phyloP scores from a whole-genome alignment of 179 eudicot genomes.

The Pouteria campechiana region DNA sequence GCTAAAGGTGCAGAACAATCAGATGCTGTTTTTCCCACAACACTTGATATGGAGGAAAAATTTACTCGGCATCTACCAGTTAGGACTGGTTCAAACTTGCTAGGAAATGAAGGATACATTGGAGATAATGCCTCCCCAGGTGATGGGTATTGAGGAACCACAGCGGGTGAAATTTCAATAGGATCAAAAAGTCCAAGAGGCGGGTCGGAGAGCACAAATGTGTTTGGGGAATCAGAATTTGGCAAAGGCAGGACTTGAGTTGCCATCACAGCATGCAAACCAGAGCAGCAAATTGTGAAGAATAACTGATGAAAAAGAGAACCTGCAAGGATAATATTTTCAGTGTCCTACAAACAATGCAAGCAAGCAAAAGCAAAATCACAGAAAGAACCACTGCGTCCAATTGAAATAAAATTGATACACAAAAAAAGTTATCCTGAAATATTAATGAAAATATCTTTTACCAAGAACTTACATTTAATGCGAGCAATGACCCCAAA shows the following conservation, averaged over 20 bases:
- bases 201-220: constrained; percentile 44
- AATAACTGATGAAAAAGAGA: constrained; percentile 33
- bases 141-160: constrained; percentile 55
- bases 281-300: constrained; percentile 38
- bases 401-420: background rate
- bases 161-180: constrained; percentile 77
- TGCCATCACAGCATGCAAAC: constrained; percentile 27
- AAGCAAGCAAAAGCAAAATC: background rate
- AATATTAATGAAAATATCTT: background rate
- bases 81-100: constrained; percentile 59
- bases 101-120: constrained; percentile 70
- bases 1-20: constrained; percentile 77
- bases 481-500: constrained; percentile 30
- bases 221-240: constrained; percentile 18
- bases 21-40: constrained; percentile 77
- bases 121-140: constrained; percentile 58
- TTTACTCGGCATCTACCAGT: constrained; percentile 90
- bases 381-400: background rate
- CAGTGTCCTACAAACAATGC: background rate
- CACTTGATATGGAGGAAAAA: constrained; percentile 63
- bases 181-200: constrained; percentile 50
- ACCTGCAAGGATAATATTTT: constrained; percentile 40
- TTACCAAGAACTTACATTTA: constrained; percentile 41
- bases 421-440: background rate
- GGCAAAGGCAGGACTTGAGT: constrained; percentile 25